These are phyloP conservation scores for Aaosphaeria arxii DNA, from an alignment of 2,329 filamentous ascomycete genomes.

Conservation along the genomic window DNA sequence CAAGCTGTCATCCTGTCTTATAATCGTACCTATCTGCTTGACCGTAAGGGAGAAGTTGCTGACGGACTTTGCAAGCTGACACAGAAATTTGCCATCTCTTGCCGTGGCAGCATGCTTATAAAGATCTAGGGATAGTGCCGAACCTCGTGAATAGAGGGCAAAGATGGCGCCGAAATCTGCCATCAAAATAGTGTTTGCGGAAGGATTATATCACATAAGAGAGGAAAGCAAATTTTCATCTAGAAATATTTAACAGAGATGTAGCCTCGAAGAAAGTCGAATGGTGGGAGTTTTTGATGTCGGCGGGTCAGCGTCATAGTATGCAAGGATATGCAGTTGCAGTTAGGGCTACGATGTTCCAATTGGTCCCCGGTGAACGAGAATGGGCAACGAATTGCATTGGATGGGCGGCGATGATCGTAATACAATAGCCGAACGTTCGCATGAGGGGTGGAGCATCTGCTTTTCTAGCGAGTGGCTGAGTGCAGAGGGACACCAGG, in stretches of 20 bases:
- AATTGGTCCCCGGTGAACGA: background rate
- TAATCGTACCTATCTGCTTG: slow-evolving; percentile 37
- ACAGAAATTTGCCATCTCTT: slow-evolving; percentile 21
- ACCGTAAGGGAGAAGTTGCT: slow-evolving; percentile 34
- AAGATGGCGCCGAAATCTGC: slow-evolving; percentile 34
- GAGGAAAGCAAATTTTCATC: too few species aligned
- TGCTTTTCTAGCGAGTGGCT: too few species aligned
- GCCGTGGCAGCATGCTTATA: slow-evolving; percentile 28
- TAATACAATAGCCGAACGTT: too few species aligned
- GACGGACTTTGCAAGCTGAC: slow-evolving; percentile 30
- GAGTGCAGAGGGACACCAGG: too few species aligned
- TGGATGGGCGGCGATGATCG: too few species aligned
- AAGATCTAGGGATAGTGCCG: slow-evolving; percentile 30
- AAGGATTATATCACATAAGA: background rate
- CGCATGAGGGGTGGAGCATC: too few species aligned
- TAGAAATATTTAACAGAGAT: background rate
- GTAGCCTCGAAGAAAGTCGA: background rate
- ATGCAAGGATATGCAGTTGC: slow-evolving; percentile 1
- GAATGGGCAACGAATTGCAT: background rate
- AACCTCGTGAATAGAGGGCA: slow-evolving; percentile 30
- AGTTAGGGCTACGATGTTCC: background rate
- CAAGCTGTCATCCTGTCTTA: slow-evolving; percentile 36
- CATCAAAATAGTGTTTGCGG: slow-evolving; percentile 15
- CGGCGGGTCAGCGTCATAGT: slow-evolving; percentile 8
- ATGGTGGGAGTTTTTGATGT: background rate